phyloP scores from a whole-genome alignment of 306 rosid genomes.

The Betula pendula region DNA sequence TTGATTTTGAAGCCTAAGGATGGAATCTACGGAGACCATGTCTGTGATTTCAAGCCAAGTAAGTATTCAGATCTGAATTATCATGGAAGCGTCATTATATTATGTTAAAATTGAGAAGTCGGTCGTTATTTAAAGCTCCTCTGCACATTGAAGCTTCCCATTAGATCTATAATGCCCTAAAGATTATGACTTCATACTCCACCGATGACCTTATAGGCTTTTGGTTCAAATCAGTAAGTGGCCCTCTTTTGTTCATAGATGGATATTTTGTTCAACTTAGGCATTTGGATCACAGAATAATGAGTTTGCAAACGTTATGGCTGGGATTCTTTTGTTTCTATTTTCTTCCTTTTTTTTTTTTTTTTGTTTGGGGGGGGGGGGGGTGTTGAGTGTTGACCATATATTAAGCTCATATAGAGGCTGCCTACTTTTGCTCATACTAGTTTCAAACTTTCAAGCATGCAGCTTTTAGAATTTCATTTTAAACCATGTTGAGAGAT shows the following conservation, averaged over 20 bases:
- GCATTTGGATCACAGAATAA: neutral
- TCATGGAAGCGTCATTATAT: conserved; percentile 21
- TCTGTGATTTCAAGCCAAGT: conserved; percentile 49
- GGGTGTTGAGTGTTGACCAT: neutral
- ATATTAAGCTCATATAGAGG: neutral
- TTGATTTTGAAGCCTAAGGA: conserved; percentile 37
- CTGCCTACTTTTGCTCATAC: neutral
- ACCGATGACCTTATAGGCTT: conserved; percentile 4
- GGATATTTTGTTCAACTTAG: conserved; percentile 7
- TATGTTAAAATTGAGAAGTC: conserved; percentile 26
- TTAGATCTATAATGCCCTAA: conserved; percentile 40
- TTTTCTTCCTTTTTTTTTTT: neutral
- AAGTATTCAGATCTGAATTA: conserved; percentile 76
- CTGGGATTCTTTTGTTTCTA: neutral
- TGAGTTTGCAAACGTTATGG: conserved; percentile 3
- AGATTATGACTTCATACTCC: conserved; percentile 5
- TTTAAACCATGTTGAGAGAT: conserved; percentile 3
- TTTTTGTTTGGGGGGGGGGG: too few species aligned
- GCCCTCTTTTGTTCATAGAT: neutral
- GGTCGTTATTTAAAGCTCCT: conserved; percentile 10
- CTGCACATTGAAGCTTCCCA: conserved; percentile 16
- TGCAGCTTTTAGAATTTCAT: neutral
- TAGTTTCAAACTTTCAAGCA: neutral
- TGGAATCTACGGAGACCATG: conserved; percentile 36
- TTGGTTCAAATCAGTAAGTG: conserved; percentile 1